Percentiles rank a stretch among this genome's conserved stretches.
Conservation (phyloP, 2,329 filamentous ascomycete genomes). For the Colletotrichum higginsianum region DNA sequence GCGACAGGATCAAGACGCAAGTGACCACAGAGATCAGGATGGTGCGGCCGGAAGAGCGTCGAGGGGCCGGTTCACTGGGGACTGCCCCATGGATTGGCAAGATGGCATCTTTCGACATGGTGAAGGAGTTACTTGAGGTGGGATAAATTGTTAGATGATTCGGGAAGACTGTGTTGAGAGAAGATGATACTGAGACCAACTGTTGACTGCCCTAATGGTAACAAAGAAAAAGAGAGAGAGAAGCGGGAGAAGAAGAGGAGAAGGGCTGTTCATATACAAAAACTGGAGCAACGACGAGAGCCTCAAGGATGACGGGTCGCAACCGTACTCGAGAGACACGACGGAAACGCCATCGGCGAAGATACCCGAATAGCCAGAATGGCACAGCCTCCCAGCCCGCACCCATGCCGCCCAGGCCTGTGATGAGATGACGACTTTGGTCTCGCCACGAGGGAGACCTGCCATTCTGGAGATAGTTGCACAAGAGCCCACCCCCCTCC, state of each 20-base stretch:
- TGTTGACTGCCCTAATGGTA: no score
- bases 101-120: constrained; percentile 13
- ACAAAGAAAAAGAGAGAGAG: neutral
- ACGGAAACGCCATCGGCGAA: neutral
- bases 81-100: constrained; percentile 1
- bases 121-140: neutral
- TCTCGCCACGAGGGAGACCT: neutral
- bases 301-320: no score
- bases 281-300: neutral
- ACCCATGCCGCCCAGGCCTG: no score
- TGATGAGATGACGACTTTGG: neutral
- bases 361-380: neutral
- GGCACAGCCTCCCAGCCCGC: neutral
- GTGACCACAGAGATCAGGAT: neutral
- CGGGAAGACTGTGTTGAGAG: neutral
- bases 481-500: neutral
- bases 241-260: neutral
- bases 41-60: neutral
- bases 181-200: no score
- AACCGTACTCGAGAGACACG: no score
- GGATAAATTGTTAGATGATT: no score
- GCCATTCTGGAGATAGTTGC: neutral
- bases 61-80: neutral
- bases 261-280: neutral
- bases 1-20: neutral